Evolutionary conservation across 768 basidiomycete genomes (phyloP).

Genomic region (Suillus discolor): DNA sequence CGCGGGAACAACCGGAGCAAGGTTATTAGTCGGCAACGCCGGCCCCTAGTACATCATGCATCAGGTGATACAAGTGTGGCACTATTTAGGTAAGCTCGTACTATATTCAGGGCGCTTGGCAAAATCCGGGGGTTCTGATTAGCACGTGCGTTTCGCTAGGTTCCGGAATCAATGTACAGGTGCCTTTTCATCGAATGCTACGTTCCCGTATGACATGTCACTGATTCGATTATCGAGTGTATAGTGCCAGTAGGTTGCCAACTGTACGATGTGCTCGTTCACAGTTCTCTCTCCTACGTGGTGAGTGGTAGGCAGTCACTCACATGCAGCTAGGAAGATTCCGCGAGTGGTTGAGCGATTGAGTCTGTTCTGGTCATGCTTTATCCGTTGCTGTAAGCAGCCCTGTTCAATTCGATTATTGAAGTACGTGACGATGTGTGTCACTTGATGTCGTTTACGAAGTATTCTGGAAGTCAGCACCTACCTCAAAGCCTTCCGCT

Average conservation of each 20-base stretch:
- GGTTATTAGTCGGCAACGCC: too few species aligned
- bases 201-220: not conserved
- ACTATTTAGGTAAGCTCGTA: too few species aligned
- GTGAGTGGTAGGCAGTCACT: slow-evolving; percentile 56
- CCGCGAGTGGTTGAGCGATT: slow-evolving; percentile 48
- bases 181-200: not conserved
- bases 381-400: slow-evolving; percentile 63
- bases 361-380: slow-evolving; percentile 64
- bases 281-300: slow-evolving; percentile 40
- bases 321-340: slow-evolving; percentile 40
- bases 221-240: not conserved
- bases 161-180: too few species aligned
- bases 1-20: too few species aligned
- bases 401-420: not conserved
- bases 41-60: too few species aligned
- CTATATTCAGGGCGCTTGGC: too few species aligned
- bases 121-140: too few species aligned
- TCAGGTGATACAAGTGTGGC: too few species aligned
- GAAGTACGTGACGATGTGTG: not conserved
- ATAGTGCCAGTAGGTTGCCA: too few species aligned
- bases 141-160: too few species aligned
- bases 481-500: slow-evolving; percentile 45
- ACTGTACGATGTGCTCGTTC: too few species aligned
- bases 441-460: slow-evolving; percentile 41
- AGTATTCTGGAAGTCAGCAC: slow-evolving; percentile 49